phyloP scores from a whole-genome alignment of 129 eudicot genomes.

The Lactuca saligna region DNA sequence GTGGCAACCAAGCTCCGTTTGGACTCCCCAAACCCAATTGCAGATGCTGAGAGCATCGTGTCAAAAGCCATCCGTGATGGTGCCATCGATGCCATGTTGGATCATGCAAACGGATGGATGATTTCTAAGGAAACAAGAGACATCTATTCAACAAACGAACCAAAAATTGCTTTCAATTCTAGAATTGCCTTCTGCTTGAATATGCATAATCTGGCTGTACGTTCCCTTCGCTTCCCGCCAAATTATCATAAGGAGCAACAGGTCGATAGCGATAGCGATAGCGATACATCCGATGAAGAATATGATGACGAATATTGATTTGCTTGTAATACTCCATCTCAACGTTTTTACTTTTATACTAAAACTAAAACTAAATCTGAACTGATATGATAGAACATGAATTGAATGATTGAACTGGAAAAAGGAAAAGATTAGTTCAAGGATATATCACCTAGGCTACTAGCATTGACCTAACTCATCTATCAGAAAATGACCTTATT shows the following conservation, averaged over 20 bases:
- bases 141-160: constrained; percentile 89
- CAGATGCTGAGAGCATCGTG: constrained; percentile 93
- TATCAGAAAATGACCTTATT: no score
- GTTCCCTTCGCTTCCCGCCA: constrained; percentile 74
- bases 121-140: constrained; percentile 90
- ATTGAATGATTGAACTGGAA: no score
- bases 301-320: no score
- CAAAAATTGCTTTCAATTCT: constrained; percentile 83
- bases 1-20: constrained; percentile 78
- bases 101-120: constrained; percentile 95
- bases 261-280: not conserved
- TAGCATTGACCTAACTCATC: no score
- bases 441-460: no score
- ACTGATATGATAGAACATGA: no score
- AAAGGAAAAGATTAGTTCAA: no score
- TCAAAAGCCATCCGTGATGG: constrained; percentile 97
- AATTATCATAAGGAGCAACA: constrained; percentile 78
- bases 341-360: no score
- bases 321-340: no score
- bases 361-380: no score
- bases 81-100: constrained; percentile 90
- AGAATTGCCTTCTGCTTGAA: constrained; percentile 89
- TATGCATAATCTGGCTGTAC: constrained; percentile 95
- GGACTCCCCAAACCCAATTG: constrained; percentile 88
- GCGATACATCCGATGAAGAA: constrained; percentile 7